phyloP scores from a whole-genome alignment of 139 green algal species.

The Pleodorina starrii region DNA sequence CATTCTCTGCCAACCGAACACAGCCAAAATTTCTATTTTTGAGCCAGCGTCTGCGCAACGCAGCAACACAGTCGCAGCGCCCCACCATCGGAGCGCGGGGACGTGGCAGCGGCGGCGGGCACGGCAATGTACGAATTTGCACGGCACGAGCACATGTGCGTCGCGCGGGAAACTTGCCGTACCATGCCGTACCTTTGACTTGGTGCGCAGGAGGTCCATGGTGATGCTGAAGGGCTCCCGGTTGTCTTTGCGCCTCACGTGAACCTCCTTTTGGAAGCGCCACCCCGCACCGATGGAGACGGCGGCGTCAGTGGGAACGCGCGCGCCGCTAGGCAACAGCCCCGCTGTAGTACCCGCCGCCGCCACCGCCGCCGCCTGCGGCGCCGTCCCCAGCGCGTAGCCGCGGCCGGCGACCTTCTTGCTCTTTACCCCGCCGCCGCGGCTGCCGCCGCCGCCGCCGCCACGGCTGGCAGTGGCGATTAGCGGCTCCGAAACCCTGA shows the following conservation, averaged over 20 bases:
- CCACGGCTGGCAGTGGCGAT: not conserved
- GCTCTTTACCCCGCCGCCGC: no score
- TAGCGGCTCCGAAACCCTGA: no score
- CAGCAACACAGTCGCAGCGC: no score
- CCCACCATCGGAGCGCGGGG: no score
- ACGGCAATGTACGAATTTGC: not conserved
- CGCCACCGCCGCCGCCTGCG: not conserved
- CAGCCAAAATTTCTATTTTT: no score
- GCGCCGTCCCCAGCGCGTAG: not conserved
- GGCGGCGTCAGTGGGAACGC: not conserved
- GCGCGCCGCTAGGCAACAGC: not conserved
- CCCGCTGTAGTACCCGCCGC: no score
- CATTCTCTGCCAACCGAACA: no score
- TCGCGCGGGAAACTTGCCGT: no score
- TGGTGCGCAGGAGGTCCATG: not conserved
- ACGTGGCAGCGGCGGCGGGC: not conserved
- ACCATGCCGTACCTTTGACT: not conserved
- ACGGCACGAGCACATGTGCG: not conserved
- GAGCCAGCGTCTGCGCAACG: no score
- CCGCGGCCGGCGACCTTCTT: not conserved
- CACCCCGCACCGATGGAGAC: not conserved
- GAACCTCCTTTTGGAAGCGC: slow-evolving; percentile 6
- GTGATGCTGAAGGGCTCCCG: slow-evolving; percentile 20
- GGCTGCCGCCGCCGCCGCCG: not conserved
- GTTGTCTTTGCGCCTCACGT: slow-evolving; percentile 16